These are phyloP conservation scores for Mucor sp. DNA, from an alignment of 371 early-diverging fungal genomes.

Conservation along the genomic window DNA sequence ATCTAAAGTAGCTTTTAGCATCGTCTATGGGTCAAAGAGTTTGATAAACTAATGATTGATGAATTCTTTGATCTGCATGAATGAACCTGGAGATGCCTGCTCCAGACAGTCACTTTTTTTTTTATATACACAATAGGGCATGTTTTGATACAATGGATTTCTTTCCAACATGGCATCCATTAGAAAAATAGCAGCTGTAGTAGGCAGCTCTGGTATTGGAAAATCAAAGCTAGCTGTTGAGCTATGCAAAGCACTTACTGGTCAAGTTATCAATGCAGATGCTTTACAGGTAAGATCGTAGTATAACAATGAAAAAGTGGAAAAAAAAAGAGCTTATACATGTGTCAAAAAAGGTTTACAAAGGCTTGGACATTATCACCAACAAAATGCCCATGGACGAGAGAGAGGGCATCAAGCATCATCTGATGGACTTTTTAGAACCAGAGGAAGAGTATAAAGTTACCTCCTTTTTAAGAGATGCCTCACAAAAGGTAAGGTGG, in stretches of 20 bases:
- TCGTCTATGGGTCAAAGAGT: too few relatives aligned
- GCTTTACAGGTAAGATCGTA: conserved; percentile 94
- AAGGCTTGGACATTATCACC: conserved; percentile 88
- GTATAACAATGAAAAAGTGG: too few relatives aligned
- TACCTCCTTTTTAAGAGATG: conserved; percentile 80
- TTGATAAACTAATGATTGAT: too few relatives aligned
- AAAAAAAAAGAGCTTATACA: too few relatives aligned
- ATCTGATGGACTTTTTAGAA: conserved; percentile 84
- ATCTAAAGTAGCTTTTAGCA: too few relatives aligned
- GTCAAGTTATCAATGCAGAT: conserved; percentile 96
- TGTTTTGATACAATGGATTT: background rate
- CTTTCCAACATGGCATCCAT: conserved; percentile 22
- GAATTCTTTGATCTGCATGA: too few relatives aligned
- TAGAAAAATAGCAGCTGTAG: conserved; percentile 51
- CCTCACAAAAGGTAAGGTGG: conserved; percentile 58
- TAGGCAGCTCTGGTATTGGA: conserved; percentile 94
- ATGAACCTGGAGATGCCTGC: too few relatives aligned
- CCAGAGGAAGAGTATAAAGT: conserved; percentile 84
- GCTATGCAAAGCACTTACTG: conserved; percentile 76
- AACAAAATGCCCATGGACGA: conserved; percentile 90
- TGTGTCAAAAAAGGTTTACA: conserved; percentile 68
- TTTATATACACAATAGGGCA: background rate
- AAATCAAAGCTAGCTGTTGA: conserved; percentile 92
- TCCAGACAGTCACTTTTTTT: background rate
- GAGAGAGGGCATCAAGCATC: conserved; percentile 74